Percentiles rank a stretch among this genome's conserved stretches.
Evolutionary conservation across 1,284 basidiomycete genomes (phyloP).

Genomic region (Ceratobasidium sp.): DNA sequence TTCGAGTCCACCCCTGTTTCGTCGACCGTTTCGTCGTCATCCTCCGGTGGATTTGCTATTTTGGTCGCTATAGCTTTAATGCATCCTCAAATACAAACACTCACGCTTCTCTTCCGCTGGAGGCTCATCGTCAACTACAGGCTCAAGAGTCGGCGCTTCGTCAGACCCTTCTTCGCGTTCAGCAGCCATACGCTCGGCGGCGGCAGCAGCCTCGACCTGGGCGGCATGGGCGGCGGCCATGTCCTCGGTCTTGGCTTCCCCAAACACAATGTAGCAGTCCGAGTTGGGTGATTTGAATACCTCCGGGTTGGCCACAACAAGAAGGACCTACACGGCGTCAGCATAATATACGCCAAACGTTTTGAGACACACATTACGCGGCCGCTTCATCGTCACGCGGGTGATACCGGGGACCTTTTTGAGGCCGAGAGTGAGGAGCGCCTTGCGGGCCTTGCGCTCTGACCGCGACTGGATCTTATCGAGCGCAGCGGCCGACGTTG

Average conservation of each 20-base stretch:
- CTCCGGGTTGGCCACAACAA: conserved; percentile 92
- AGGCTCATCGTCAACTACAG: conserved; percentile 80
- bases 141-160: conserved; percentile 57
- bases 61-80: conserved; percentile 47
- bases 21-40: conserved; percentile 78
- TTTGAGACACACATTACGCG: conserved; percentile 79
- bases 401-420: conserved; percentile 94
- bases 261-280: conserved; percentile 99
- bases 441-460: conserved; percentile 91
- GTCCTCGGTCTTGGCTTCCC: conserved; percentile 97
- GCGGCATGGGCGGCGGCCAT: conserved; percentile 88
- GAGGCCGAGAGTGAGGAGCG: conserved; percentile 83
- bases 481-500: conserved; percentile 81
- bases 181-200: conserved; percentile 43
- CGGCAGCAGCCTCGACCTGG: conserved; percentile 55
- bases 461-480: conserved; percentile 93
- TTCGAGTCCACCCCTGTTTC: conserved; percentile 89
- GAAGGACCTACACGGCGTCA: conserved; percentile 69
- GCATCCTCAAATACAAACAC: neutral
- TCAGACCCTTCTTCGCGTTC: conserved; percentile 50
- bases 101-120: conserved; percentile 58
- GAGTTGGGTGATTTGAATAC: conserved; percentile 98
- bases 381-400: conserved; percentile 91
- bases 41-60: conserved; percentile 49
- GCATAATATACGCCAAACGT: neutral